phyloP scores from a whole-genome alignment of 257 asterid species.

The Lithospermum erythrorhizon region DNA sequence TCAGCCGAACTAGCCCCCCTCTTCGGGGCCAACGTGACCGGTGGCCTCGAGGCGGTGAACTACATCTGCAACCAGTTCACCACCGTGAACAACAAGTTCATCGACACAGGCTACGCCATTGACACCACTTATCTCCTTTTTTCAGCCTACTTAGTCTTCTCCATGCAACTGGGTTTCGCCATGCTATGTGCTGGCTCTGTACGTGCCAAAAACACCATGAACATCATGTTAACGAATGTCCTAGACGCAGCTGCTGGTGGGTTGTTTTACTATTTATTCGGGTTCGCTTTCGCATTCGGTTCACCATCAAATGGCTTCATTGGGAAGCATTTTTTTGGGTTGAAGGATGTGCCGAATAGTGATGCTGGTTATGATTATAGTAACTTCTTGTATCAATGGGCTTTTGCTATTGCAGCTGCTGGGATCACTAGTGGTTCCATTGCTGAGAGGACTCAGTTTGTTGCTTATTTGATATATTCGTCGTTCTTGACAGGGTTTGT shows the following conservation, averaged over 20 bases:
- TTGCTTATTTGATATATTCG: constrained; percentile 64
- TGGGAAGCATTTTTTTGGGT: constrained; percentile 64
- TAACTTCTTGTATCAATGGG: constrained; percentile 73
- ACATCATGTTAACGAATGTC: constrained; percentile 88
- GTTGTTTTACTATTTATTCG: constrained; percentile 68
- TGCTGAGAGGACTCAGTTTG: constrained; percentile 83
- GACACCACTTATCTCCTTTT: constrained; percentile 77
- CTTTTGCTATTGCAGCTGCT: constrained; percentile 95
- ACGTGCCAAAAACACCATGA: constrained; percentile 83
- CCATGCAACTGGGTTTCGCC: constrained; percentile 94
- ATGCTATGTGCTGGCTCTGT: constrained; percentile 98
- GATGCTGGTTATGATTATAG: constrained; percentile 37
- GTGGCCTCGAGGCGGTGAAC: constrained; percentile 43
- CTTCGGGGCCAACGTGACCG: constrained; percentile 60
- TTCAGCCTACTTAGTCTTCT: constrained; percentile 79
- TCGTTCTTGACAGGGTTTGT: constrained; percentile 76
- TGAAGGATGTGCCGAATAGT: constrained; percentile 33
- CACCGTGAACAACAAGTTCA: constrained; percentile 29
- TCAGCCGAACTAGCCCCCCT: constrained; percentile 41
- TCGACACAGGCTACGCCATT: constrained; percentile 55
- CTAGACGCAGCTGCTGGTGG: constrained; percentile 97
- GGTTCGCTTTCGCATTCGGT: constrained; percentile 84
- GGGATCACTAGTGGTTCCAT: constrained; percentile 90
- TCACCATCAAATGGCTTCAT: constrained; percentile 72
- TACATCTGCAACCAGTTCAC: constrained; percentile 62